These are phyloP conservation scores for Berberis vulgaris DNA, from an alignment of 164 flowering plant genomes.

Conservation along the genomic window DNA sequence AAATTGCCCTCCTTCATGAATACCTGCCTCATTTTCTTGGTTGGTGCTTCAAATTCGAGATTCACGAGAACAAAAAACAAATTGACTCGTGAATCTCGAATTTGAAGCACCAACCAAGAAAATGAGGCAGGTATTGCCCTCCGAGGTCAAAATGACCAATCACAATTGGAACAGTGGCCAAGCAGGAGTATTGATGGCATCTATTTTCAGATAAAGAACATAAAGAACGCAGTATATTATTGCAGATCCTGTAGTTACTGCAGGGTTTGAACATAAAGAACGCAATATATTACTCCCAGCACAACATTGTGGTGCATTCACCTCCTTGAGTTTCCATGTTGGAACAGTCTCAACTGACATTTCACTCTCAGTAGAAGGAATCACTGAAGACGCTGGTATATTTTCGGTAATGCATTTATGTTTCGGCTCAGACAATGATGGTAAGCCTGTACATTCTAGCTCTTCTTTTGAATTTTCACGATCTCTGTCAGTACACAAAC, in stretches of 20 bases:
- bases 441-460: constrained; percentile 15
- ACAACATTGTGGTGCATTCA: constrained; percentile 39
- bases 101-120: no score
- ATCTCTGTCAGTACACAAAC: constrained; percentile 57
- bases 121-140: no score
- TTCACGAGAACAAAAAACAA: no score
- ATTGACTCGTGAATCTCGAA: no score
- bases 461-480: constrained; percentile 37
- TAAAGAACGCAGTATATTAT: neutral
- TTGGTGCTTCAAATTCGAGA: no score
- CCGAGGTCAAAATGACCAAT: no score
- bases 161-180: no score
- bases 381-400: constrained; percentile 25
- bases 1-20: no score
- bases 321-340: constrained; percentile 47
- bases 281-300: constrained; percentile 53
- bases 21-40: no score
- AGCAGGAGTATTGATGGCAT: no score
- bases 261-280: constrained; percentile 25
- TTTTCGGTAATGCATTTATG: constrained; percentile 16
- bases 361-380: constrained; percentile 23
- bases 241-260: constrained; percentile 19
- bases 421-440: constrained; percentile 22
- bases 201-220: no score
- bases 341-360: constrained; percentile 31